Conservation (phyloP, 345 rosid genomes). For the Dovyalis caffra region DNA sequence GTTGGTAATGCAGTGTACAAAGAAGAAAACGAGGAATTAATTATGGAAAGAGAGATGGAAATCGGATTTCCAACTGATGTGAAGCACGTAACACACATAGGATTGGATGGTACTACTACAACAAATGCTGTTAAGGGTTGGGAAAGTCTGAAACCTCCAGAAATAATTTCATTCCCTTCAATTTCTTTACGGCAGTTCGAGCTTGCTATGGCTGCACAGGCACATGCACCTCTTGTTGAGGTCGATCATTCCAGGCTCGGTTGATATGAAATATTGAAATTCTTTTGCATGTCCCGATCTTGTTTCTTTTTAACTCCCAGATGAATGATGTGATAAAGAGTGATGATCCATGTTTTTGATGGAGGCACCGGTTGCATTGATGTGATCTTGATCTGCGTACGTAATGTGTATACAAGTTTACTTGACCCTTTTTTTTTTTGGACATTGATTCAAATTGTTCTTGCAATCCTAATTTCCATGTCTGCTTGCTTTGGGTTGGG, state of each 20-base stretch:
- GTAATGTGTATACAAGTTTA: no score
- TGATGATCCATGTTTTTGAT: not conserved
- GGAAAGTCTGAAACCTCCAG: conserved; percentile 17
- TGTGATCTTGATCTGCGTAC: not conserved
- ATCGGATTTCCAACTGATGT: conserved; percentile 96
- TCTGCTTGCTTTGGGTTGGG: no score
- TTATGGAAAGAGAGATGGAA: conserved; percentile 72
- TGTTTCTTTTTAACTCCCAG: not conserved
- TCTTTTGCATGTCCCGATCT: not conserved
- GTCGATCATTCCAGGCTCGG: not conserved
- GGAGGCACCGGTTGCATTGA: not conserved
- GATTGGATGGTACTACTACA: conserved; percentile 60
- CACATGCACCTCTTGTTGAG: conserved; percentile 4
- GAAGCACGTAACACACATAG: conserved; percentile 89
- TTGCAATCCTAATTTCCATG: no score
- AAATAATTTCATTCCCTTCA: conserved; percentile 24
- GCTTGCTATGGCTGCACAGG: conserved; percentile 27
- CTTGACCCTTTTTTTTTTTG: not conserved
- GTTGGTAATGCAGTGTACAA: not conserved
- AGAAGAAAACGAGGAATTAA: conserved; percentile 25
- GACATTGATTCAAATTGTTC: not conserved
- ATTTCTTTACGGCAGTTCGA: conserved; percentile 25
- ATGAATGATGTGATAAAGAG: not conserved
- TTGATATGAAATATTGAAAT: not conserved
- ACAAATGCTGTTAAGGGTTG: conserved; percentile 6